Evolutionary conservation across 345 rosid genomes (phyloP).

Genomic region (Ceriops tagal): DNA sequence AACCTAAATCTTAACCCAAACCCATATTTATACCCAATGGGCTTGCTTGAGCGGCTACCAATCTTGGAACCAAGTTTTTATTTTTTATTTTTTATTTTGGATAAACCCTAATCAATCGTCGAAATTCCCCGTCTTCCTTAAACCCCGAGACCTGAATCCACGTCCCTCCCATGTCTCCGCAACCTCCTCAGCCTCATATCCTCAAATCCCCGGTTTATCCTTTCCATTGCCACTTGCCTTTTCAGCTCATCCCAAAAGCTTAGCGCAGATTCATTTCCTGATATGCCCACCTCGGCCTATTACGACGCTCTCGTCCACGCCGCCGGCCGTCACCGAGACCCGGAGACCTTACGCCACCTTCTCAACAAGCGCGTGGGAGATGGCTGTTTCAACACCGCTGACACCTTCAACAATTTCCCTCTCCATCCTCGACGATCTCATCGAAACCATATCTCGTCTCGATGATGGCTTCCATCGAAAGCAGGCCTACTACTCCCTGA

Average conservation of each 20-base stretch:
- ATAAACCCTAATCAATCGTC: no score
- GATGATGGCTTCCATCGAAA: conserved; percentile 50
- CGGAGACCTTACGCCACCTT: conserved; percentile 46
- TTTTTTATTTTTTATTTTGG: no score
- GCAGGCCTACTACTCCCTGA: conserved; percentile 51
- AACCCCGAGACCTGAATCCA: background rate
- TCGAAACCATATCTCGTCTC: conserved; percentile 39
- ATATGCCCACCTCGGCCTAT: conserved; percentile 44
- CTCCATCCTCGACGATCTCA: conserved; percentile 41
- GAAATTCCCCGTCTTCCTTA: no score
- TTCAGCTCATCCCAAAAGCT: conserved; percentile 22
- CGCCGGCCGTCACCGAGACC: conserved; percentile 50
- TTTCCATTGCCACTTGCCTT: conserved; percentile 19
- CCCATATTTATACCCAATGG: no score
- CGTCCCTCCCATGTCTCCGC: conserved; percentile 16
- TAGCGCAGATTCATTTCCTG: conserved; percentile 21
- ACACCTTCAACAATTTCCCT: conserved; percentile 66
- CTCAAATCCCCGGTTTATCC: conserved; percentile 9
- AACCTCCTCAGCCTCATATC: conserved; percentile 11
- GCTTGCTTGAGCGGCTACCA: no score
- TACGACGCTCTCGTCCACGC: conserved; percentile 51
- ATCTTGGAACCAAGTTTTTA: no score
- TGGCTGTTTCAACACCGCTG: conserved; percentile 52
- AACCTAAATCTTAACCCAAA: no score
- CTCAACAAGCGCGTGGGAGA: conserved; percentile 56